Percentiles rank a stretch among this genome's conserved stretches.
phyloP scores from a whole-genome alignment of 2,329 filamentous ascomycete genomes.

The Aspergillus uvarum region DNA sequence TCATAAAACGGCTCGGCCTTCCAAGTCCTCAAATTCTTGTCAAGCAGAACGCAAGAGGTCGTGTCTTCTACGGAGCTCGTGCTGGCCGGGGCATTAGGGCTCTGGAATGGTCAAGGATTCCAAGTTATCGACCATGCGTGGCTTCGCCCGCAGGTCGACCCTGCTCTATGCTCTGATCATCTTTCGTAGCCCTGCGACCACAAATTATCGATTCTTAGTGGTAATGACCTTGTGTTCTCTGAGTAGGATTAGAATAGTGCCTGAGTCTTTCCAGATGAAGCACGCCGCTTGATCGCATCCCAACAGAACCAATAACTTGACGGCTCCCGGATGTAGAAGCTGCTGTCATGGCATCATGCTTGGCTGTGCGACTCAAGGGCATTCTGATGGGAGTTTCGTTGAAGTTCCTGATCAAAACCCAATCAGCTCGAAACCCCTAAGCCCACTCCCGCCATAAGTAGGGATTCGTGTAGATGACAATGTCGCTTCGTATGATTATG shows the following conservation, averaged over 20 bases:
- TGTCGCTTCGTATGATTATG: too few relatives aligned
- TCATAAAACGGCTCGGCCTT: slow-evolving; percentile 75
- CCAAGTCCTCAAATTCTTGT: slow-evolving; percentile 77
- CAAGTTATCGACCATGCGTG: slow-evolving; percentile 76
- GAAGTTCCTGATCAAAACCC: too few relatives aligned
- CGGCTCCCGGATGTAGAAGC: slow-evolving; percentile 67
- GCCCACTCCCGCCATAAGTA: too few relatives aligned
- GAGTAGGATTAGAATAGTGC: slow-evolving; percentile 95
- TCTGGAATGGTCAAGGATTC: slow-evolving; percentile 37
- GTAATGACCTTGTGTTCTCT: slow-evolving; percentile 74
- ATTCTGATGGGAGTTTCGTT: too few relatives aligned
- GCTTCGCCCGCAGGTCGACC: slow-evolving; percentile 77
- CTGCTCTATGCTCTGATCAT: slow-evolving; percentile 88
- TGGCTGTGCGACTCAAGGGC: too few relatives aligned
- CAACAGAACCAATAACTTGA: slow-evolving; percentile 80
- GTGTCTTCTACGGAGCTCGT: slow-evolving; percentile 56
- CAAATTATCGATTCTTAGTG: slow-evolving; percentile 81
- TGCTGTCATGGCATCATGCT: slow-evolving; percentile 64
- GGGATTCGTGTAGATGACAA: too few relatives aligned
- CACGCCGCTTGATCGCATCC: slow-evolving; percentile 76
- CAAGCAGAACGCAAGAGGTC: slow-evolving; percentile 67
- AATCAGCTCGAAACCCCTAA: too few relatives aligned
- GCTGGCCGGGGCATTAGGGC: slow-evolving; percentile 56
- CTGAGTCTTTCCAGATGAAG: slow-evolving; percentile 61
- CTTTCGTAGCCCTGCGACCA: slow-evolving; percentile 83